A percentile compares a stretch with the other conserved stretches of the same genome.
These are phyloP conservation scores for Colletotrichum sp. DNA, from an alignment of 2,329 filamentous ascomycete species.

Conservation along the genomic window DNA sequence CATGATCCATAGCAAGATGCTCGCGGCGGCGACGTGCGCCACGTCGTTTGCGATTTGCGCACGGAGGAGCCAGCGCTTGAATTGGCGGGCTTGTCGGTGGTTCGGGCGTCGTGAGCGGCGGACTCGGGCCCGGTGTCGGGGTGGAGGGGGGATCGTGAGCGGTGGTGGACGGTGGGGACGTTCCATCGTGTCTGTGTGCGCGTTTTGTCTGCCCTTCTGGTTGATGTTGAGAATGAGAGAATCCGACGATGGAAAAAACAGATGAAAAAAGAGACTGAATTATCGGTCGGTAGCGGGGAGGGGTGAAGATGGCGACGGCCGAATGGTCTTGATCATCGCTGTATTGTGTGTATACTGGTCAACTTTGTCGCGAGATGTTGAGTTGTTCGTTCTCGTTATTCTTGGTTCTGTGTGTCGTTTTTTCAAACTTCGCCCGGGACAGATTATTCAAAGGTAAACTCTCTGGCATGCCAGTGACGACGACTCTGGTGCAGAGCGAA, in stretches of 20 bases:
- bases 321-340: background rate
- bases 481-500: background rate
- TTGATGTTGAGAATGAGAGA: background rate
- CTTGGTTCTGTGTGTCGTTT: background rate
- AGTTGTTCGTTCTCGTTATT: background rate
- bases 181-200: conserved; percentile 26
- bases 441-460: background rate
- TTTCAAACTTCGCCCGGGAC: background rate
- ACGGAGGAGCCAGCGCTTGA: conserved; percentile 15
- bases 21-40: conserved; percentile 33
- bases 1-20: conserved; percentile 35
- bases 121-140: conserved; percentile 10
- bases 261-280: background rate
- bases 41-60: conserved; percentile 34
- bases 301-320: background rate
- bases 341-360: background rate
- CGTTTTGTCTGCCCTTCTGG: background rate
- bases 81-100: background rate
- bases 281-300: background rate
- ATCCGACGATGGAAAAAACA: background rate
- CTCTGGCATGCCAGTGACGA: conserved; percentile 12
- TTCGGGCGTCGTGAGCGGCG: background rate
- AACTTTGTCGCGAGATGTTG: background rate
- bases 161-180: conserved; percentile 34
- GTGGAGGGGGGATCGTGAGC: conserved; percentile 34